Percentiles rank a stretch among this genome's conserved stretches.
phyloP scores from a whole-genome alignment of 148 eudicot genomes.

The Spergularia bocconei region DNA sequence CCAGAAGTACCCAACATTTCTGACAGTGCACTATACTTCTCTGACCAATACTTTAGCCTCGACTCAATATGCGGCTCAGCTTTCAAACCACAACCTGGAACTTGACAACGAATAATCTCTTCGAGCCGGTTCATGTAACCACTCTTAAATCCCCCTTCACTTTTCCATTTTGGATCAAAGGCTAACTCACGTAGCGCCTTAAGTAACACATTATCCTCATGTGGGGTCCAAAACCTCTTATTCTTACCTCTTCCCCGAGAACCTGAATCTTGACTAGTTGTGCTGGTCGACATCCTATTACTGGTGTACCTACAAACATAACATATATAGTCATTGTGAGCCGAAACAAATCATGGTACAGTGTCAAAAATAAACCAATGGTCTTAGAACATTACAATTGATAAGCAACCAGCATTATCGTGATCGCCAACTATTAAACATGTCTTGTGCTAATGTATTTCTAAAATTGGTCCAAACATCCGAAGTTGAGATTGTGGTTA shows the following conservation, averaged over 20 bases:
- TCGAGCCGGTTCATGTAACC: constrained; percentile 14
- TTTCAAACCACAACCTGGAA: constrained; percentile 11
- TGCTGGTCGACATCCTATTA: no score
- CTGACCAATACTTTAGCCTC: constrained; percentile 11
- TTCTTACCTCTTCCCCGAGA: background rate
- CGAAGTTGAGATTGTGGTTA: background rate
- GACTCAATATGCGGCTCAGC: constrained; percentile 16
- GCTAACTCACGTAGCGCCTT: constrained; percentile 5
- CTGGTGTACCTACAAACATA: no score
- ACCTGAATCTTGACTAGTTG: no score
- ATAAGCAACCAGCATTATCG: background rate
- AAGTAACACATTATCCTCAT: constrained; percentile 10
- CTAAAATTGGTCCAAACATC: background rate
- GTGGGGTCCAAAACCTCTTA: background rate
- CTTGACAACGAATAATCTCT: background rate
- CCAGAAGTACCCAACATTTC: constrained; percentile 3
- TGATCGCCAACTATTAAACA: constrained; percentile 7
- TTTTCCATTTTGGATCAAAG: constrained; percentile 10
- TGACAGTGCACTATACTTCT: constrained; percentile 1
- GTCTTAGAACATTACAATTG: no score
- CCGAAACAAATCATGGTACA: no score
- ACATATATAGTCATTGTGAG: no score
- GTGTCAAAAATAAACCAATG: no score
- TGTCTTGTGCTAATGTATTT: background rate
- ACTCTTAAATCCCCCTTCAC: constrained; percentile 3